phyloP scores from a whole-genome alignment of 2,329 filamentous ascomycete species.

The Endothia cerciana region DNA sequence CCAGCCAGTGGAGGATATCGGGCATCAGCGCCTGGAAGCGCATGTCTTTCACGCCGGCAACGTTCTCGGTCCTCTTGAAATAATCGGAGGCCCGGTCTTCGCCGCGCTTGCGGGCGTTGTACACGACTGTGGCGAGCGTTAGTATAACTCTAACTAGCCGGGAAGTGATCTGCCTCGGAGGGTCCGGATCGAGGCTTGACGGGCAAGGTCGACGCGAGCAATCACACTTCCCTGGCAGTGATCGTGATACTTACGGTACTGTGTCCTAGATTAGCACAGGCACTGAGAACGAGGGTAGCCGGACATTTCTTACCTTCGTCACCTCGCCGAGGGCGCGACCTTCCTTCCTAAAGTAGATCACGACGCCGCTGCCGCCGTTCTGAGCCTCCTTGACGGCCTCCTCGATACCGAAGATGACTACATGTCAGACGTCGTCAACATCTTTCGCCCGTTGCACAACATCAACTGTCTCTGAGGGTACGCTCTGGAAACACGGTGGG shows the following conservation, averaged over 20 bases:
- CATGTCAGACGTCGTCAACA: neutral
- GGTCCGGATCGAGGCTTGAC: neutral
- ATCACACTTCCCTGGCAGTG: slow-evolving; percentile 1
- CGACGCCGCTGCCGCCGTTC: slow-evolving; percentile 88
- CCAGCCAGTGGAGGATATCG: slow-evolving; percentile 96
- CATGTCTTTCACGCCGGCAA: slow-evolving; percentile 96
- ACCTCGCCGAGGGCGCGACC: slow-evolving; percentile 93
- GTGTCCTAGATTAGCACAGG: slow-evolving; percentile 38
- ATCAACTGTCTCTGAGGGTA: neutral
- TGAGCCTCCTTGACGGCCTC: slow-evolving; percentile 98
- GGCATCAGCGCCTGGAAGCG: slow-evolving; percentile 98
- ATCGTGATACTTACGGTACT: slow-evolving; percentile 51
- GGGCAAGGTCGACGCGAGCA: slow-evolving; percentile 10
- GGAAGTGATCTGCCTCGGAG: neutral
- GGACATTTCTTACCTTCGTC: slow-evolving; percentile 70
- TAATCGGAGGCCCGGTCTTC: slow-evolving; percentile 86
- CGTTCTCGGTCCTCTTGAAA: slow-evolving; percentile 97
- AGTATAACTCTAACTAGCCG: neutral
- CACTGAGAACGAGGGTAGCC: neutral
- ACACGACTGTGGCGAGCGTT: slow-evolving; percentile 52
- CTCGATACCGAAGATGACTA: slow-evolving; percentile 89
- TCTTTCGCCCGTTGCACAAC: neutral
- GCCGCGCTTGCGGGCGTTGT: slow-evolving; percentile 82
- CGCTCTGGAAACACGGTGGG: neutral
- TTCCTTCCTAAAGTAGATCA: slow-evolving; percentile 99